Percentiles rank a stretch among this genome's conserved stretches.
Evolutionary conservation across 257 asterid genomes (phyloP).

Genomic region (Coffea canephora): DNA sequence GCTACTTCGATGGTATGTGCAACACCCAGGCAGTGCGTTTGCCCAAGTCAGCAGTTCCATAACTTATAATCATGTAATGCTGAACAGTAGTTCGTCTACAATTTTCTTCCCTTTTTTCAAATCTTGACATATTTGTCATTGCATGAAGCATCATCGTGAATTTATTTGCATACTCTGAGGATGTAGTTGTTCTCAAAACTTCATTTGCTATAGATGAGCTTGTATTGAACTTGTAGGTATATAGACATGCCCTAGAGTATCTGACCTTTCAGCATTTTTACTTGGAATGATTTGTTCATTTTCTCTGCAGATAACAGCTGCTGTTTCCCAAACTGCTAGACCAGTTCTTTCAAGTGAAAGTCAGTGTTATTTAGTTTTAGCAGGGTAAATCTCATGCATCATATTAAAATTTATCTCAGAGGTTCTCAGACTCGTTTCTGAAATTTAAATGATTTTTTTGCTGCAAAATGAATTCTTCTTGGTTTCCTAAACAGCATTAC

Average conservation of each 20-base stretch:
- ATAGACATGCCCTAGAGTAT: background rate
- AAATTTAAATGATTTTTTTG: background rate
- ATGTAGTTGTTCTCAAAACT: background rate
- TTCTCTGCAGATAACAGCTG: conserved; percentile 57
- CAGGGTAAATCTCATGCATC: conserved; percentile 40
- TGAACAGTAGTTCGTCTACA: background rate
- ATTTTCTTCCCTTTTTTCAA: background rate
- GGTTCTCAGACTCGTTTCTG: background rate
- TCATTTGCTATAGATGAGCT: background rate
- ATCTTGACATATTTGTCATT: background rate
- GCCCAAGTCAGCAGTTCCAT: background rate
- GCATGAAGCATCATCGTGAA: background rate
- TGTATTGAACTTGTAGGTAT: background rate
- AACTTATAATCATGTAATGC: background rate
- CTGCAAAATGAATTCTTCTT: conserved; percentile 17
- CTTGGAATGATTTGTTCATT: conserved; percentile 6
- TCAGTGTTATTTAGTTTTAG: conserved; percentile 59
- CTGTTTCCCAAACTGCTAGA: conserved; percentile 55
- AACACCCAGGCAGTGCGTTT: background rate
- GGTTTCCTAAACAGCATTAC: conserved; percentile 47
- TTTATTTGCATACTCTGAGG: background rate
- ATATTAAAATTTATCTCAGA: background rate
- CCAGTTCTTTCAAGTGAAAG: conserved; percentile 50
- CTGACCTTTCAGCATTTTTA: background rate
- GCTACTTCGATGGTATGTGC: background rate